phyloP scores from a whole-genome alignment of 139 green algal species.

The Closterium sp. region DNA sequence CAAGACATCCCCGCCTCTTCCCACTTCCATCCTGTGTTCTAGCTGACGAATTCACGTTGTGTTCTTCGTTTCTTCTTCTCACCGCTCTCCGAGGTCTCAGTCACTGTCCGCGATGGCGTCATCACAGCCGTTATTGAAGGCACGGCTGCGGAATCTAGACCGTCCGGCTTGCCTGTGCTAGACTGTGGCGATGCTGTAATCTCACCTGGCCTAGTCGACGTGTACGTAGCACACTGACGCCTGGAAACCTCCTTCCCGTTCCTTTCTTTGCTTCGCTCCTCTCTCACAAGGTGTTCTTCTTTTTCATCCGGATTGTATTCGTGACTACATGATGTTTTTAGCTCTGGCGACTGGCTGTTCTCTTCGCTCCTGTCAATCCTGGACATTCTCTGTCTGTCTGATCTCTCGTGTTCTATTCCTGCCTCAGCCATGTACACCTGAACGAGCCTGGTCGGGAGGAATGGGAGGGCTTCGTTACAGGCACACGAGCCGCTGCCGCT shows the following conservation, averaged over 20 bases:
- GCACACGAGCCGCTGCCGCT: constrained; percentile 77
- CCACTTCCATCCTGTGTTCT: not conserved
- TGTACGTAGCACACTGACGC: constrained; percentile 30
- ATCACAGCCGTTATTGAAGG: not conserved
- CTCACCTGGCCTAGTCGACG: constrained; percentile 84
- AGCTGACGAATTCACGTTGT: too few relatives aligned
- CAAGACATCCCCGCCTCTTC: not conserved
- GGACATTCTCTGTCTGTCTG: too few relatives aligned
- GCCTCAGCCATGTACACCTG: constrained; percentile 78
- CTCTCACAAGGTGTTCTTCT: not conserved
- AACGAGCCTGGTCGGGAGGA: constrained; percentile 87
- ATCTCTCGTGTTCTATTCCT: too few relatives aligned
- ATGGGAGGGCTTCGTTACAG: constrained; percentile 87
- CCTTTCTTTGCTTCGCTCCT: not conserved
- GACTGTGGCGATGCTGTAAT: constrained; percentile 64
- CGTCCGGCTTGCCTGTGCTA: constrained; percentile 3
- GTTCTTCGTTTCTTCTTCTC: not conserved
- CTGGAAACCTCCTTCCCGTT: not conserved
- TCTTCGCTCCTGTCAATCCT: not conserved
- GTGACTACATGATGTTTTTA: too few relatives aligned
- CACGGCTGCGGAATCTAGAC: not conserved
- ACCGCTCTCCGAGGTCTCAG: not conserved
- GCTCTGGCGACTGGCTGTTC: not conserved
- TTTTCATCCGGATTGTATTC: not conserved
- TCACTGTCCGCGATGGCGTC: not conserved